A percentile compares a stretch with the other conserved stretches of the same genome.
Evolutionary conservation across 2,329 filamentous ascomycete species (phyloP).

Genomic region (Colletotrichum theobromicola): DNA sequence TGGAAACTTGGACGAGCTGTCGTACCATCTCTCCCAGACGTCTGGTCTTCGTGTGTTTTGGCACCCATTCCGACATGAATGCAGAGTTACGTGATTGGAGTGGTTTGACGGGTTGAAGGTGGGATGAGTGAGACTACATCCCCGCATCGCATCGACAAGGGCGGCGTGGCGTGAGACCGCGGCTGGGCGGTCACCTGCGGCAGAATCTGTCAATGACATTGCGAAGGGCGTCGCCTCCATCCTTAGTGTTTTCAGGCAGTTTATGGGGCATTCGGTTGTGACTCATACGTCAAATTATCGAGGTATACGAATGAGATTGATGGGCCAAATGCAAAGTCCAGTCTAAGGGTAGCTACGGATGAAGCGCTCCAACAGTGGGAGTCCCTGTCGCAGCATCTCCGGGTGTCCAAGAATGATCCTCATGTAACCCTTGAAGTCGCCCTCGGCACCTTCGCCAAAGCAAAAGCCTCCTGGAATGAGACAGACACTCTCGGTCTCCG

Average conservation of each 20-base stretch:
- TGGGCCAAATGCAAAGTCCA: not conserved
- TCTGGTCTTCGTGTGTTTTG: conserved; percentile 42
- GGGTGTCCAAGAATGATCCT: not conserved
- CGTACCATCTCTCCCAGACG: conserved; percentile 35
- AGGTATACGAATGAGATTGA: rapidly evolving
- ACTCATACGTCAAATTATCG: not conserved
- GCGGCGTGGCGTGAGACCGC: not conserved
- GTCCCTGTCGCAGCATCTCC: not conserved
- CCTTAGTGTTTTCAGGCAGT: not conserved
- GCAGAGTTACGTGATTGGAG: not conserved
- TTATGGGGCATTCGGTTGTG: not conserved
- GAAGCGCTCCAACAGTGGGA: not conserved
- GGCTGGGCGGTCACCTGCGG: not conserved
- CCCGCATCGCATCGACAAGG: not conserved
- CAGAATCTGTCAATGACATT: not conserved
- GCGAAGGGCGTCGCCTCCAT: not conserved
- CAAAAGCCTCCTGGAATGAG: not conserved
- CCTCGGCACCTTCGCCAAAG: not conserved
- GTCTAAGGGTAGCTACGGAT: not conserved
- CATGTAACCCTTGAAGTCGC: not conserved
- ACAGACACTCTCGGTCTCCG: not conserved
- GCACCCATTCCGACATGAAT: conserved; percentile 38
- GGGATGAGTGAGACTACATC: not conserved
- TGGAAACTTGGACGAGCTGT: rapidly evolving
- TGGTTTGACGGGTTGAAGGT: not conserved